Evolutionary conservation across 306 rosid genomes (phyloP).

Genomic region (Sesbania bispinosa): DNA sequence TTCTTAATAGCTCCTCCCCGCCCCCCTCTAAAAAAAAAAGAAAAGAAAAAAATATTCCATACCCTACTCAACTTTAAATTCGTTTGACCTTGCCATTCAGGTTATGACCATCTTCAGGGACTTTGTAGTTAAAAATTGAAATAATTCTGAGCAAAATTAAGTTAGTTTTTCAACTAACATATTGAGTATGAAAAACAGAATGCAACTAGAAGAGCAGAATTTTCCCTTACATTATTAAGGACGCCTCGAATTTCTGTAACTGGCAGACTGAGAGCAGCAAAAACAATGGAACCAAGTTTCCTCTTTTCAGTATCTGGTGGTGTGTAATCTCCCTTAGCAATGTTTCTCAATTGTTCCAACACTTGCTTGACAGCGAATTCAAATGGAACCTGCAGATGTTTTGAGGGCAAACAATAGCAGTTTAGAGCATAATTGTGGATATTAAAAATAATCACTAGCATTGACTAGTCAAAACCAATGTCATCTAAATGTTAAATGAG

Average conservation of each 20-base stretch:
- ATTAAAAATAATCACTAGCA: not conserved
- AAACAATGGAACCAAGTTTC: conserved; percentile 66
- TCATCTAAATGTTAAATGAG: not conserved
- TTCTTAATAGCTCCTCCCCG: not conserved
- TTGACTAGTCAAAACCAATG: too few species aligned
- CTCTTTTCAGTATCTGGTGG: conserved; percentile 71
- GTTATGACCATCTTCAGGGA: not conserved
- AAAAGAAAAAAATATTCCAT: not conserved
- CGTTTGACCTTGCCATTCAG: not conserved
- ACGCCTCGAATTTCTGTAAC: conserved; percentile 43
- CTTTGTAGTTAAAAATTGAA: not conserved
- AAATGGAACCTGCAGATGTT: conserved; percentile 73
- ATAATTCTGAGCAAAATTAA: too few species aligned
- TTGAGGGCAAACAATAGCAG: conserved; percentile 18
- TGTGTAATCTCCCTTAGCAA: conserved; percentile 69
- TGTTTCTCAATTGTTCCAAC: conserved; percentile 63
- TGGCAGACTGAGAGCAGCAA: conserved; percentile 80
- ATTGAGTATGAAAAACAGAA: not conserved
- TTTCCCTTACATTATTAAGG: conserved; percentile 60
- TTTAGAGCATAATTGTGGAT: conserved; percentile 12
- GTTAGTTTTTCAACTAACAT: conserved; percentile 4
- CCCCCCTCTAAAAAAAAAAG: too few species aligned
- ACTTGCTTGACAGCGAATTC: conserved; percentile 69
- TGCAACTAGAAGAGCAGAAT: conserved; percentile 17
- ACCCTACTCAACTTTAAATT: not conserved